Evolutionary conservation across 495 filamentous ascomycete species (phyloP).

Genomic region (Penicillium macrosclerotiorum): DNA sequence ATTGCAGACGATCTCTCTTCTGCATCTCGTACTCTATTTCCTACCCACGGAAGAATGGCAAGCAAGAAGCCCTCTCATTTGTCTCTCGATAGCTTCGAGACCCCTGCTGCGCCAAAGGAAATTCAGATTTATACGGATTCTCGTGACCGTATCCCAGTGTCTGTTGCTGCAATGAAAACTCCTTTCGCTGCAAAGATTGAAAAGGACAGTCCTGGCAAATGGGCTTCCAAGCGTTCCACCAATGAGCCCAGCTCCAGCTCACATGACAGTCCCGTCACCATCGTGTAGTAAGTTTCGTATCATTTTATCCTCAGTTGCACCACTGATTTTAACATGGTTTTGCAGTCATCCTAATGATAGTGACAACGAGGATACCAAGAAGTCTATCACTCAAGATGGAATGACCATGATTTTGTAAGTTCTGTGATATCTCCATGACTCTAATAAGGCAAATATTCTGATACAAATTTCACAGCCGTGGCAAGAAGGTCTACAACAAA

Average conservation of each 20-base stretch:
- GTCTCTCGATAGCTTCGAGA: conserved; percentile 57
- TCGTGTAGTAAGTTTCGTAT: neutral
- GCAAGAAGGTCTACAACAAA: conserved; percentile 75
- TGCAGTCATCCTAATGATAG: conserved; percentile 17
- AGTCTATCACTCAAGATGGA: conserved; percentile 38
- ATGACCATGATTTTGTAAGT: conserved; percentile 22
- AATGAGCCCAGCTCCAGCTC: neutral
- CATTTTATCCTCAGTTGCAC: neutral
- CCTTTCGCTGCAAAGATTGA: conserved; percentile 54
- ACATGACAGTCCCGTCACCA: neutral
- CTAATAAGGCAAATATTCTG: conserved; percentile 22
- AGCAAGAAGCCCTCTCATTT: conserved; percentile 57
- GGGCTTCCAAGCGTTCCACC: neutral
- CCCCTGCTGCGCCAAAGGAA: conserved; percentile 26
- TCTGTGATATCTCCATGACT: conserved; percentile 53
- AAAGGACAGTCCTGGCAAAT: conserved; percentile 4
- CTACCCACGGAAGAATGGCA: conserved; percentile 39
- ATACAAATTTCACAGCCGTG: conserved; percentile 62
- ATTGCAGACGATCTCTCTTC: conserved; percentile 56
- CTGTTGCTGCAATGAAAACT: conserved; percentile 64
- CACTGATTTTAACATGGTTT: neutral
- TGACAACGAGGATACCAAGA: conserved; percentile 2
- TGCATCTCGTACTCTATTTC: conserved; percentile 76
- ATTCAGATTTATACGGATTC: conserved; percentile 90
- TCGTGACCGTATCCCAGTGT: conserved; percentile 76